Evolutionary conservation across 805 yeast genomes (phyloP).

Genomic region (Metschnikowia colocasiae): DNA sequence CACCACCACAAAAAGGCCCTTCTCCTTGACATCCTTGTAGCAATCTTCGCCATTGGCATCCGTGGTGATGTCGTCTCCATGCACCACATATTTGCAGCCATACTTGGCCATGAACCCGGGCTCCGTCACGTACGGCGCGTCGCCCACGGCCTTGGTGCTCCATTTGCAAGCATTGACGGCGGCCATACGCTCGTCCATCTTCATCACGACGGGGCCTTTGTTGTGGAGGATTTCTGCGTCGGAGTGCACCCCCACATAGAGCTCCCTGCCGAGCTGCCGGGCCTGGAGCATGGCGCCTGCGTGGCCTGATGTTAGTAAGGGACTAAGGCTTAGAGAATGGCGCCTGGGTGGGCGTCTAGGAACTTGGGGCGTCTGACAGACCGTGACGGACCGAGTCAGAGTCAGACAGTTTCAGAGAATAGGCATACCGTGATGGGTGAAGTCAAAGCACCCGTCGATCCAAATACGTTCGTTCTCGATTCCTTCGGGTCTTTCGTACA

Average conservation of each 20-base stretch:
- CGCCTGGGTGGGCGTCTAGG: no score
- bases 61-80: conserved; percentile 96
- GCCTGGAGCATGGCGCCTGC: conserved; percentile 97
- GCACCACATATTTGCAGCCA: conserved; percentile 88
- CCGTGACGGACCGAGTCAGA: no score
- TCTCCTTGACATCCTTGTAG: conserved; percentile 75
- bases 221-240: conserved; percentile 80
- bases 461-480: conserved; percentile 60
- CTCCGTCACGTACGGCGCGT: conserved; percentile 93
- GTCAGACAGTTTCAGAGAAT: no score
- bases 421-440: conserved; percentile 81
- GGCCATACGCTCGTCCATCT: conserved; percentile 66
- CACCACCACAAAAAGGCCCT: conserved; percentile 86
- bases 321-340: background rate
- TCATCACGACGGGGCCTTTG: conserved; percentile 96
- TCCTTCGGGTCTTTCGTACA: conserved; percentile 42
- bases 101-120: conserved; percentile 71
- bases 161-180: conserved; percentile 91
- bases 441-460: conserved; percentile 98
- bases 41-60: conserved; percentile 96
- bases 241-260: conserved; percentile 85
- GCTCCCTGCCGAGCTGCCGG: conserved; percentile 69
- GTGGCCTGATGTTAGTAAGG: conserved; percentile 47
- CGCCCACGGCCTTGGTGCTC: conserved; percentile 65
- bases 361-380: no score